These are phyloP conservation scores for Xylariaceae sp. DNA, from an alignment of 2,329 filamentous ascomycete species.

Conservation along the genomic window DNA sequence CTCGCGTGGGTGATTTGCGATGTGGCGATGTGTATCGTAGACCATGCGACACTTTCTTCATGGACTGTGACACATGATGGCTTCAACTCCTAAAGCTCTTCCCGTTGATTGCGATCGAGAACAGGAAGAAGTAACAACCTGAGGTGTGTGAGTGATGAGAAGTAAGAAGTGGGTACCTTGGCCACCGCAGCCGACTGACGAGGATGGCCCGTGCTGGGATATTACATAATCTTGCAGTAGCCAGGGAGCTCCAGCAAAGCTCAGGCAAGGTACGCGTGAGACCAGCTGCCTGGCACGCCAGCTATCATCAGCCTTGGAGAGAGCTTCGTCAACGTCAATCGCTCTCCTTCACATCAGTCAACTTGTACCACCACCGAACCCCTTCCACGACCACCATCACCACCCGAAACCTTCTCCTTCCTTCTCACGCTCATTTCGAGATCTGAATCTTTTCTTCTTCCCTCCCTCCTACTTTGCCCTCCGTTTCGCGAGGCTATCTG, in stretches of 20 bases:
- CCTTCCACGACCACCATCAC: background rate
- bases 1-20: too few species aligned
- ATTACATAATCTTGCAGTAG: constrained; percentile 2
- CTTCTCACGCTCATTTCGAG: constrained; percentile 4
- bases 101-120: too few species aligned
- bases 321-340: constrained; percentile 6
- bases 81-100: too few species aligned
- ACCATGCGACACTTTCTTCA: too few species aligned
- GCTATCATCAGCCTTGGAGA: constrained; percentile 7
- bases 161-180: too few species aligned
- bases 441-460: background rate
- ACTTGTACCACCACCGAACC: constrained; percentile 10
- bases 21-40: too few species aligned
- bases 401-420: constrained; percentile 1
- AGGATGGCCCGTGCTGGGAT: too few species aligned
- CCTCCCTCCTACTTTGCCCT: constrained; percentile 2
- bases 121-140: too few species aligned
- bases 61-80: too few species aligned
- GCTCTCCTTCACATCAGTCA: constrained; percentile 5
- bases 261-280: constrained; percentile 19
- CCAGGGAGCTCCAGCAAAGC: background rate
- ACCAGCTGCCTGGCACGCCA: constrained; percentile 23
- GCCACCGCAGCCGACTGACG: too few species aligned
- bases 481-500: constrained; percentile 4
- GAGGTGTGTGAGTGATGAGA: too few species aligned